These are phyloP conservation scores for Friedmanniomyces endolithicus DNA, from an alignment of 495 filamentous ascomycete genomes.

Conservation along the genomic window DNA sequence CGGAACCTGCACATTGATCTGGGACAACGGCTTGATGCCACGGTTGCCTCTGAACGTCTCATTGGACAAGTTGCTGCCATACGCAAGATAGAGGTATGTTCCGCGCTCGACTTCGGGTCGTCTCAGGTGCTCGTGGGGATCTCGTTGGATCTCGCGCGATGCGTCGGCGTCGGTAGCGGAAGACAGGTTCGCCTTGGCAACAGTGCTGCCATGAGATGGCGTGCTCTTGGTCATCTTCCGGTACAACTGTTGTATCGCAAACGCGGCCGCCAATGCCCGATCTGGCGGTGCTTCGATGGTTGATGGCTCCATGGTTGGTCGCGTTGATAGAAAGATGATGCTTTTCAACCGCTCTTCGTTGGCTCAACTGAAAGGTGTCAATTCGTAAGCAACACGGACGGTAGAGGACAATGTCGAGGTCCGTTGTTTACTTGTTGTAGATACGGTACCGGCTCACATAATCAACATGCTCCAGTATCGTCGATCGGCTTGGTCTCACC, in stretches of 20 bases:
- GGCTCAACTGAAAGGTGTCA: neutral
- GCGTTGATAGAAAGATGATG: too few species aligned
- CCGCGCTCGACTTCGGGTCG: constrained; percentile 17
- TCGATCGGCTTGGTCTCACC: neutral
- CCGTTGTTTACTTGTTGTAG: neutral
- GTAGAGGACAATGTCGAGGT: neutral
- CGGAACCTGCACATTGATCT: constrained; percentile 69
- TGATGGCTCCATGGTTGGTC: constrained; percentile 1
- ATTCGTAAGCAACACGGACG: neutral
- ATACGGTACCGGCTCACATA: neutral
- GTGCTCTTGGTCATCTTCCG: neutral
- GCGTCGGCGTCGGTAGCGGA: neutral
- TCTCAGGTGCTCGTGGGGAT: constrained; percentile 4
- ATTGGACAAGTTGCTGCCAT: constrained; percentile 77
- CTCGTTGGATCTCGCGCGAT: constrained; percentile 10
- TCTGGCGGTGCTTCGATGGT: neutral
- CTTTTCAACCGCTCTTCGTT: neutral
- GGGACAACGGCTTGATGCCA: constrained; percentile 65
- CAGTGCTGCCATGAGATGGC: neutral
- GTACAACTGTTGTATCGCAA: neutral
- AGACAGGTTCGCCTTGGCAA: neutral
- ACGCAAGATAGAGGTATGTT: constrained; percentile 83
- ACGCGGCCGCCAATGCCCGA: constrained; percentile 5
- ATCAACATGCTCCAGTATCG: neutral
- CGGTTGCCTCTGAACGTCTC: constrained; percentile 63